Evolutionary conservation across 805 yeast genomes (phyloP), one percentile per base, ranked within the genome.

Genomic region (Candida stauntonica): DNA sequence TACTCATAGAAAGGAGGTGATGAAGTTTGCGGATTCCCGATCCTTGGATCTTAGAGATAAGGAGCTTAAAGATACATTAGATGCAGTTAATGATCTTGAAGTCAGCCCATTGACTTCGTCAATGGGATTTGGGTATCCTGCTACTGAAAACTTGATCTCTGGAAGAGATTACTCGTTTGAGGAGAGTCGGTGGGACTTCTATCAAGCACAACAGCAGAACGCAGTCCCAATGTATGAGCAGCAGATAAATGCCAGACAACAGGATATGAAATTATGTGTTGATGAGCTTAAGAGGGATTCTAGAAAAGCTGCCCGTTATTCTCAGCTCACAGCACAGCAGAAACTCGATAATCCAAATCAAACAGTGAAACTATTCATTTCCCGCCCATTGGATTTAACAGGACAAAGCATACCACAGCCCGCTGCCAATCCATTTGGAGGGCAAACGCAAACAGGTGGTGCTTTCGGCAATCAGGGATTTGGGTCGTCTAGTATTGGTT

Each of bases 121-220:
- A 0, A 60, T 70, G 54, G 75, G 82, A 18, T 51, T 73, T n/a
- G 67, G 64, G 1, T 52, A 55, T 3, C 78, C 78, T 1, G 74
- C 75, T 1, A 64, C 65, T 7, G 63, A 65, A 32, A 75, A 73
- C 47, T 50, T 78, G 29, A 72, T 77, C 7, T 47, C 60, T 3
- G 74, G 70, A 1, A 59, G 84, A 50, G 83, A 79, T 44, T 52
- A 69, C 17, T 75, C 81, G 0, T 62, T 59, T 17, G 83, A 77
- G 42, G 83, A 78, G 47, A 58, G 66, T 15, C 57, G 83, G 39
- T 57, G 69, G 36, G 67, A 68, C 43, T 74, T 61, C 42, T 57
- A 63, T 44, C 66, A 67, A 36, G 75, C 80, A 0, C 59, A 51
- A 31, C 50, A 58, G 4, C 52, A 54, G 13, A 68, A 69, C 40